phyloP scores from a whole-genome alignment of 2,329 filamentous ascomycete species.

The Fusarium tanahbumbuense region DNA sequence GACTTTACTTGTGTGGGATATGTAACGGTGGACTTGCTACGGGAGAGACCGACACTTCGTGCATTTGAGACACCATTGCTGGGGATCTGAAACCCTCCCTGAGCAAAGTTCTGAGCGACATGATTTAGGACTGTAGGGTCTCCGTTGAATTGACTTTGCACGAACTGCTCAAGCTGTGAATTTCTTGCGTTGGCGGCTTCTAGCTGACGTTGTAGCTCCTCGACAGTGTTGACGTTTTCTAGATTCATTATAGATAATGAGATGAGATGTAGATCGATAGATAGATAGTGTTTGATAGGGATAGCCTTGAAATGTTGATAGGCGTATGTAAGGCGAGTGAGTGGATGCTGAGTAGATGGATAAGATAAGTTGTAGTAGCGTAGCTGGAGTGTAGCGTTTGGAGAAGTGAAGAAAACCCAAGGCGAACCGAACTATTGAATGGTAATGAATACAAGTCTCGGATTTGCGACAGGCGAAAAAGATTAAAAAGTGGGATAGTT shows the following conservation, averaged over 20 bases:
- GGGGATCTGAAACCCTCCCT: constrained; percentile 32
- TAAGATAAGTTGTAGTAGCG: constrained; percentile 5
- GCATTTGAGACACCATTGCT: constrained; percentile 36
- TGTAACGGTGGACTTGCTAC: constrained; percentile 47
- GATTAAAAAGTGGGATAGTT: constrained; percentile 39
- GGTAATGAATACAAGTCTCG: constrained; percentile 17
- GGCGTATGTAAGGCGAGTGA: constrained; percentile 28
- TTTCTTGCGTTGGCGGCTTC: constrained; percentile 37
- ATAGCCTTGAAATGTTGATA: constrained; percentile 25
- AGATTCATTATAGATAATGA: constrained; percentile 40
- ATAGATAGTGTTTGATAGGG: constrained; percentile 1
- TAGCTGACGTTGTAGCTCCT: constrained; percentile 47
- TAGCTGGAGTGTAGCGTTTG: constrained; percentile 5
- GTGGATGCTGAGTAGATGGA: constrained; percentile 11
- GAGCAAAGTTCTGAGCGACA: constrained; percentile 31
- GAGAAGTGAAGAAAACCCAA: constrained; percentile 14
- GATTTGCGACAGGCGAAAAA: constrained; percentile 31
- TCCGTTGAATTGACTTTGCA: constrained; percentile 37
- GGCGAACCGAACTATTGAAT: constrained; percentile 29
- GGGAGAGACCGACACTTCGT: constrained; percentile 42
- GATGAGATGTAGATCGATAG: neutral
- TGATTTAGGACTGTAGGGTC: constrained; percentile 36
- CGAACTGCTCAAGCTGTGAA: constrained; percentile 40
- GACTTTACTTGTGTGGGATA: constrained; percentile 43
- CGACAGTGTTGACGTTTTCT: constrained; percentile 35